Evolutionary conservation across 2,329 filamentous ascomycete species (phyloP), one percentile per base, ranked within the genome.

Genomic region (Epichloe festucae): DNA sequence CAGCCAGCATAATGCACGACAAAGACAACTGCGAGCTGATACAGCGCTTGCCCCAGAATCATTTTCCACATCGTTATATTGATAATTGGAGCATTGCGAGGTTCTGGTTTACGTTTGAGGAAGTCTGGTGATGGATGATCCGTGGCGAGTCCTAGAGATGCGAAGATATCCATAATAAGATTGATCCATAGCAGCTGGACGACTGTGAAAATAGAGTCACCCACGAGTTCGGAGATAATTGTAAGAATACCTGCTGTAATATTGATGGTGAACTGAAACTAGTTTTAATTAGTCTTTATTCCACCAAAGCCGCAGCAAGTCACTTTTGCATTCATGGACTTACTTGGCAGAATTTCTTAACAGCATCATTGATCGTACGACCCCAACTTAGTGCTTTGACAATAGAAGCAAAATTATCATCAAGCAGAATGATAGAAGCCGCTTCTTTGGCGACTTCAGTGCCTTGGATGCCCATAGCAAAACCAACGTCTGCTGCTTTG

Each of bases 41-140:
- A 89, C 55, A 90, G 79, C 7, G 84, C 77, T 64, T 93, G 85
- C 0, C 86, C 87, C 50, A 89, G 78, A 54, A 93, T 90, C 86
- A 90, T 93, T 71, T 93, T 93, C 84, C 85, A 87, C 87, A 91
- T 91, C 41, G 79, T 82, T 44, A 83, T 70, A 3, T 78, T 87
- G 58, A 91, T 87, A 5, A 91, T 73, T 1, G 84, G 76, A 6
- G 84, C 83, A 34, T 79, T 83, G 62, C 89, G 89, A 3, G 82
- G 77, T 53, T 87, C 81, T 1, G 87, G 87, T 62, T 86, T 86
- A 41, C 79, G 74, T 57, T 81, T 67, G 21, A 82, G 73, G 40
- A 82, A 74, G 49, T 71, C 72, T 12, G 73, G 69, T 2, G 76
- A 75, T 2, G 79, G 79, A 12, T 77, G 76, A 58, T 82, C 79